These are phyloP conservation scores for Austroboletus niveus DNA, from an alignment of 1,284 basidiomycete species.

Conservation along the genomic window DNA sequence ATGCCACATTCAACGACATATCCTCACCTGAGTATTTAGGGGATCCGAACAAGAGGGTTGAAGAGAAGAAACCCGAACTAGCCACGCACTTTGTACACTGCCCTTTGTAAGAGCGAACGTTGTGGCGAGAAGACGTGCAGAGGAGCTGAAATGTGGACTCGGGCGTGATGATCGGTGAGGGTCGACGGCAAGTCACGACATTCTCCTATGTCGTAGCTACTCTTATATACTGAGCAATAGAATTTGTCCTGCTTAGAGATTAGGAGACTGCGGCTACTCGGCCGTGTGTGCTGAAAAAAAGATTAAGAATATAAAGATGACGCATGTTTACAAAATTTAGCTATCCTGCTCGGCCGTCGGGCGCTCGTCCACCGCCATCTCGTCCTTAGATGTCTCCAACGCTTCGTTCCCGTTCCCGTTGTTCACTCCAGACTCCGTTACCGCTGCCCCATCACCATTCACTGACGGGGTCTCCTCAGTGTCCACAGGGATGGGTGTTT, in stretches of 20 bases:
- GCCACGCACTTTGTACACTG: not conserved
- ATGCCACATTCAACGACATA: not conserved
- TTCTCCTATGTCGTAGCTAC: too few species aligned
- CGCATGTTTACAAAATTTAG: constrained; percentile 15
- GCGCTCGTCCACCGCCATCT: constrained; percentile 25
- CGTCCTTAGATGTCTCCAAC: constrained; percentile 21
- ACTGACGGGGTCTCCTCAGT: constrained; percentile 39
- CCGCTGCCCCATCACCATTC: constrained; percentile 23
- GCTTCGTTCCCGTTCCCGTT: constrained; percentile 15
- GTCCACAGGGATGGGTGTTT: constrained; percentile 50
- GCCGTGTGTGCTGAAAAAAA: too few species aligned
- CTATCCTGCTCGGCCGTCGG: constrained; percentile 4
- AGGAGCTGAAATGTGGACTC: too few species aligned
- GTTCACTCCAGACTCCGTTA: constrained; percentile 19
- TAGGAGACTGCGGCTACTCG: too few species aligned
- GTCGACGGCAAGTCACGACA: too few species aligned
- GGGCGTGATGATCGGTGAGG: too few species aligned
- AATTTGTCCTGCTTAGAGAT: too few species aligned
- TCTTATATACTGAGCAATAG: too few species aligned
- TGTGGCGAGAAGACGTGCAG: too few species aligned
- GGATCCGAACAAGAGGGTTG: not conserved
- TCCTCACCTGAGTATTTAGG: not conserved
- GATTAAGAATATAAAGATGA: constrained; percentile 9
- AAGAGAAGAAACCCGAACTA: too few species aligned
- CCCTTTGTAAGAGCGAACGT: not conserved